Conservation (phyloP, 768 basidiomycete genomes). For the Mycena olivaceomarginata region DNA sequence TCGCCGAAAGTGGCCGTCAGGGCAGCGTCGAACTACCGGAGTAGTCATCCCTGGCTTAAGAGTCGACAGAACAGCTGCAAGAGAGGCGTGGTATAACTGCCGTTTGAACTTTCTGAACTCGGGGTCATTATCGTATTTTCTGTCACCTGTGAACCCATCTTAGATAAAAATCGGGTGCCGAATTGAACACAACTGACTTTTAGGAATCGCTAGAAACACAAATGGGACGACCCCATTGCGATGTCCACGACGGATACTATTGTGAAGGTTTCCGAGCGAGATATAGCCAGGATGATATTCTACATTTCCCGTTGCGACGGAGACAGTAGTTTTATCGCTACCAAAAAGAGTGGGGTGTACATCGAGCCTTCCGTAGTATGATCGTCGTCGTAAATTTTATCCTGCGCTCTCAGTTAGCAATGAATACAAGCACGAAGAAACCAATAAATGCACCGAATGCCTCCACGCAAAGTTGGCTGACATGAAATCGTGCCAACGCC, state of each 20-base stretch:
- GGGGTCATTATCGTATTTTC: slow-evolving; percentile 32
- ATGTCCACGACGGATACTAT: slow-evolving; percentile 48
- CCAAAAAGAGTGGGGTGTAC: slow-evolving; percentile 45
- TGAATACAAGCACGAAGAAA: too few relatives aligned
- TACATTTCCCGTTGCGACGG: slow-evolving; percentile 47
- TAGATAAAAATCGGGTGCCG: too few relatives aligned
- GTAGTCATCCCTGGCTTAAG: slow-evolving; percentile 35
- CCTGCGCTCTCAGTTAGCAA: neutral
- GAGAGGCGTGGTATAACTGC: too few relatives aligned
- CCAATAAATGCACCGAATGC: neutral
- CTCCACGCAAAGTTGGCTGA: neutral
- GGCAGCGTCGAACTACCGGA: slow-evolving; percentile 32
- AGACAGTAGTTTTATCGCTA: slow-evolving; percentile 52
- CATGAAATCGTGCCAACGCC: neutral
- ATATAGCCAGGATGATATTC: slow-evolving; percentile 51
- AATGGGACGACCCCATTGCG: slow-evolving; percentile 47
- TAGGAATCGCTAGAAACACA: slow-evolving; percentile 54
- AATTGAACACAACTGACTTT: slow-evolving; percentile 42
- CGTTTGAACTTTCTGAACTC: too few relatives aligned
- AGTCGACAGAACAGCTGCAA: too few relatives aligned
- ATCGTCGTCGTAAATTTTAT: neutral
- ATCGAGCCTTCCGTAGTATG: neutral
- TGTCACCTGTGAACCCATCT: slow-evolving; percentile 28
- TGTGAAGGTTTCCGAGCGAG: slow-evolving; percentile 48
- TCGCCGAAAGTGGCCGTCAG: neutral